Percentiles rank a stretch among this genome's conserved stretches.
Evolutionary conservation across 768 basidiomycete genomes (phyloP).

Genomic region (Rhodosporidiobolus odoratus): DNA sequence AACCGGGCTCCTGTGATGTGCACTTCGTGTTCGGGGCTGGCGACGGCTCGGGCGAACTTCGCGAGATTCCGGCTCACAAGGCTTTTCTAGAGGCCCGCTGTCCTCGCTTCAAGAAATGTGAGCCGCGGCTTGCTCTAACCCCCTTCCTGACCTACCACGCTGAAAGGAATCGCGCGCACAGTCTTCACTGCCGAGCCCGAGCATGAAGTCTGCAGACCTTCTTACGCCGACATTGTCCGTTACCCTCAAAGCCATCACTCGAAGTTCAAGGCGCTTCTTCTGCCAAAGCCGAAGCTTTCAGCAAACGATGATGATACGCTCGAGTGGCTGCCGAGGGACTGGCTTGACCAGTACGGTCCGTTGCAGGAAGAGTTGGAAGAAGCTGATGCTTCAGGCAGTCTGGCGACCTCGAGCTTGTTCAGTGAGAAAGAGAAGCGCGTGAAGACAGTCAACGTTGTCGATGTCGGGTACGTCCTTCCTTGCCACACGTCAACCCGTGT

Average conservation of each 20-base stretch:
- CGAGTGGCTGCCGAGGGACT: background rate
- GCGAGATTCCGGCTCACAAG: too few species aligned
- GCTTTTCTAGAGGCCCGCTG: too few species aligned
- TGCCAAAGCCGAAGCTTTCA: too few species aligned
- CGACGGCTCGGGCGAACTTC: too few species aligned
- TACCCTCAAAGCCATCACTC: background rate
- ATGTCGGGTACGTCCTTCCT: background rate
- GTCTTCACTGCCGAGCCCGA: too few species aligned
- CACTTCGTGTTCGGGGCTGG: too few species aligned
- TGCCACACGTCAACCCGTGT: background rate
- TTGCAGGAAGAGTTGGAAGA: background rate
- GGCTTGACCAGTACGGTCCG: background rate
- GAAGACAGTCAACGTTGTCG: background rate
- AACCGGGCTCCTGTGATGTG: too few species aligned
- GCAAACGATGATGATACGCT: constrained; percentile 13
- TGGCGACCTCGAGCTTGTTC: background rate
- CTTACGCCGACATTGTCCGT: background rate
- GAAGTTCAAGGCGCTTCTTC: background rate
- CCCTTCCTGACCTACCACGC: too few species aligned
- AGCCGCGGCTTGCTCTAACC: too few species aligned
- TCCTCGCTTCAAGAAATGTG: too few species aligned
- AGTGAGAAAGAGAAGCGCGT: background rate
- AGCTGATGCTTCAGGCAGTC: background rate
- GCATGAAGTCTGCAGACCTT: too few species aligned
- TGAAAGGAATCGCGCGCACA: too few species aligned